Evolutionary conservation across 805 yeast species (phyloP), one percentile per base, ranked within the genome.

Genomic region (Brettanomyces sp.): DNA sequence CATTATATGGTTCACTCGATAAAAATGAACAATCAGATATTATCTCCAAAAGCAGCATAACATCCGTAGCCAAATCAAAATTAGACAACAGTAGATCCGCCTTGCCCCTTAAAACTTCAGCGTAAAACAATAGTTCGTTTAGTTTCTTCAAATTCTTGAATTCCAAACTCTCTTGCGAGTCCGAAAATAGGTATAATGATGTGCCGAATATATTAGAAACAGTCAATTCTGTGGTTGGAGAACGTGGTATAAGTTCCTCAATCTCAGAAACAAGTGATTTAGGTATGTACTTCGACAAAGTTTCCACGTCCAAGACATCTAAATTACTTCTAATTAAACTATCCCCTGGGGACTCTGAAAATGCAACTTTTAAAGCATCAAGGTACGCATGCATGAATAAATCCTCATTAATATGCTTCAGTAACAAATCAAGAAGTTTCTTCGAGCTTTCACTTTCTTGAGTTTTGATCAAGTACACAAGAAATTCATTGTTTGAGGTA

Each of bases 41-140:
- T 3, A 70, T 47, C 47, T 72, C 74, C 5, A 63, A 54, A 3
- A 66, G 34, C 33, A 70, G 43, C 3, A 67, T 56, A n/a, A 69
- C 42, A 14, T 63, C 45, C 21, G 44, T 39, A 2, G 43, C 39
- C 9, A 52, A 28, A 8, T 41, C 36, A 28, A 9, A 28, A 28
- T 28, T 28, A 7, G 32, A 28, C 7, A 9, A 7, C 7, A 28
- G 32, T 7, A 28, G 32, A 7, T 28, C 9, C 32, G 7, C 11
- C 9, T 9, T 28, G 7, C 32, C 32, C 7, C 32, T 7, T 28
- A 28, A 9, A 9, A 28, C 32, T 28, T 28, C 32, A 7, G 32
- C 32, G 11, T 28, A 28, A 28, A 28, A 28, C 32, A 28, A 28
- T 7, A 28, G 32, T 28, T 9, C 32, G 32, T 28, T 28, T 28